Conservation (phyloP, 2,329 filamentous ascomycete species). For the Colletotrichum acutatum region DNA sequence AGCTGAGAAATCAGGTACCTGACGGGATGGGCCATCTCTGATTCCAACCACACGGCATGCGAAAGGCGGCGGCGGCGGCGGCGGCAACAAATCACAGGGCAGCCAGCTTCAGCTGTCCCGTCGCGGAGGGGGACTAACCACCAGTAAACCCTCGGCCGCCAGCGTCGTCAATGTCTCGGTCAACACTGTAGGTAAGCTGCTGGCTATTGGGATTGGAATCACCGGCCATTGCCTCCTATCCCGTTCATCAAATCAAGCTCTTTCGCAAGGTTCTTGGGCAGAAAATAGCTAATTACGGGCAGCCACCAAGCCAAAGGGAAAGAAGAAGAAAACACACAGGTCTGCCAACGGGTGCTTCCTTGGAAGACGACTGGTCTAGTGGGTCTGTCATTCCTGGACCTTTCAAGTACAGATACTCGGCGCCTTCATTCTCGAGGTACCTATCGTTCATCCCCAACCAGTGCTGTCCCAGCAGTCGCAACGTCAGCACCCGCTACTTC, state of each 20-base stretch:
- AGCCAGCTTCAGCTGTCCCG: not conserved
- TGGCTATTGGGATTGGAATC: not conserved
- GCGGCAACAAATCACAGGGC: not conserved
- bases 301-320: not conserved
- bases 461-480: not conserved
- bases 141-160: not conserved
- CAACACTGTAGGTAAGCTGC: not conserved
- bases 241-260: not conserved
- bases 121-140: not conserved
- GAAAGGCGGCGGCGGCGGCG: not conserved
- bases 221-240: not conserved
- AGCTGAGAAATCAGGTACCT: conserved; percentile 14
- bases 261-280: not conserved
- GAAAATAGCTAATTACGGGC: not conserved
- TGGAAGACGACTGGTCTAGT: conserved; percentile 19
- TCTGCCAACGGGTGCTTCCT: conserved; percentile 23
- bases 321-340: not conserved
- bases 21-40: not conserved
- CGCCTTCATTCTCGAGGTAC: not conserved
- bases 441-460: not conserved
- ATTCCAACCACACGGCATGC: not conserved
- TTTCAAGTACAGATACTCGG: conserved; percentile 2
- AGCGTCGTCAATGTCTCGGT: conserved; percentile 6
- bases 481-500: not conserved
- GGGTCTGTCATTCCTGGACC: not conserved